Conservation (phyloP, 371 early-diverging fungal species). For the Syncephalis plumigaleata region DNA sequence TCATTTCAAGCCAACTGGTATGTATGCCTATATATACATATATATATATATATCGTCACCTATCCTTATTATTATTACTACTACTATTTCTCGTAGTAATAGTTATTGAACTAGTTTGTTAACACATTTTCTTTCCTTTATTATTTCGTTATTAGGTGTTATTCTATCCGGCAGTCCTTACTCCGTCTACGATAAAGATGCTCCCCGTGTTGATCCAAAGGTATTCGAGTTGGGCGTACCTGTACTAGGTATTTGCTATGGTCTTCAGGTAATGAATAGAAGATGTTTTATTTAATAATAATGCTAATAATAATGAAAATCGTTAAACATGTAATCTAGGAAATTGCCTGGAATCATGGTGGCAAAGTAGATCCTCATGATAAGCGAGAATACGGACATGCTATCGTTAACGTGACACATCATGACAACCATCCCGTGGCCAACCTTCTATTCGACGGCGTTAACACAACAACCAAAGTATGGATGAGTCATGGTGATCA, state of each 20-base stretch:
- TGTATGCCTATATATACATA: not conserved
- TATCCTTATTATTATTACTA: not conserved
- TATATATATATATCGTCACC: not conserved
- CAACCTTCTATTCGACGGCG: slow-evolving; percentile 58
- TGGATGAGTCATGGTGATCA: slow-evolving; percentile 99
- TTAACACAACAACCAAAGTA: slow-evolving; percentile 49
- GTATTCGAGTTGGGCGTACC: slow-evolving; percentile 82
- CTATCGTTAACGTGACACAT: slow-evolving; percentile 43
- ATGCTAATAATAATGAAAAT: no score
- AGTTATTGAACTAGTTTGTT: no score
- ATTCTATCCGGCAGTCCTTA: slow-evolving; percentile 93
- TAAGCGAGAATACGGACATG: slow-evolving; percentile 92
- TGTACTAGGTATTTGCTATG: slow-evolving; percentile 94
- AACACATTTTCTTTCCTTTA: no score
- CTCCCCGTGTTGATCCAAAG: slow-evolving; percentile 86
- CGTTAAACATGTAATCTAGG: not conserved
- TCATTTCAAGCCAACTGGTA: slow-evolving; percentile 80
- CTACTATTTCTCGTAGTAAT: no score
- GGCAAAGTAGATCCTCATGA: slow-evolving; percentile 75
- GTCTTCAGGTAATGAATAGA: no score
- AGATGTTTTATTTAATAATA: no score
- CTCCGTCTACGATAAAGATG: slow-evolving; percentile 86
- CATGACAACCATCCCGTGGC: slow-evolving; percentile 38
- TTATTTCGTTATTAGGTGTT: no score
- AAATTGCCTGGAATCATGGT: slow-evolving; percentile 75